These are phyloP conservation scores for Oxytropis ochrocephala DNA, from an alignment of 306 rosid genomes.

Conservation along the genomic window DNA sequence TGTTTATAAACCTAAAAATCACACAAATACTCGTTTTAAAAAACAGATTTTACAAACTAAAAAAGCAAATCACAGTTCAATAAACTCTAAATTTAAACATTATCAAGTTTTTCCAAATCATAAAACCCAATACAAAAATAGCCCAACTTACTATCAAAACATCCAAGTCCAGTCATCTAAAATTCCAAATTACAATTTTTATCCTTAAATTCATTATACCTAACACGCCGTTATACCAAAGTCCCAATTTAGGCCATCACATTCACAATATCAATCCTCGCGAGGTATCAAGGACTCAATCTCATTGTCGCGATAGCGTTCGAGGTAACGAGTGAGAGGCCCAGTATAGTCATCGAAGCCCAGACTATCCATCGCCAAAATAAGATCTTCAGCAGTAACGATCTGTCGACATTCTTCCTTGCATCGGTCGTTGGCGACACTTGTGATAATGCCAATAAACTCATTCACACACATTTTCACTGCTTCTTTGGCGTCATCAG, in stretches of 20 bases:
- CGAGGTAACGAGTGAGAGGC: constrained; percentile 41
- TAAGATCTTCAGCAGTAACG: constrained; percentile 46
- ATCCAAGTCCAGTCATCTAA: not conserved
- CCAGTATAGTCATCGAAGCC: constrained; percentile 60
- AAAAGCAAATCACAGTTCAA: no score
- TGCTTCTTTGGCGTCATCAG: constrained; percentile 46
- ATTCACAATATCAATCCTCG: not conserved
- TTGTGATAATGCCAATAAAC: constrained; percentile 54
- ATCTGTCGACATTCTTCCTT: constrained; percentile 49
- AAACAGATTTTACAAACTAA: no score
- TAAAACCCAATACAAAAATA: no score
- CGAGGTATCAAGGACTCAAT: not conserved
- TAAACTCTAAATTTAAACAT: no score
- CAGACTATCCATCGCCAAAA: constrained; percentile 46
- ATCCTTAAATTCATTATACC: not conserved
- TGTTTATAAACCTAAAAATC: no score
- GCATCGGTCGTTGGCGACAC: constrained; percentile 51
- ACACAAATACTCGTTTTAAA: no score
- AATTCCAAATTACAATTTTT: not conserved
- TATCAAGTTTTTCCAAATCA: no score
- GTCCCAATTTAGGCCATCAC: not conserved
- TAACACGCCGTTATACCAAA: not conserved
- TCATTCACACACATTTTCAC: constrained; percentile 50
- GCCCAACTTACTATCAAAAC: not conserved
- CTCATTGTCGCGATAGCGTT: constrained; percentile 19